phyloP scores from a whole-genome alignment of 768 basidiomycete genomes.

The Trametes coccinea region DNA sequence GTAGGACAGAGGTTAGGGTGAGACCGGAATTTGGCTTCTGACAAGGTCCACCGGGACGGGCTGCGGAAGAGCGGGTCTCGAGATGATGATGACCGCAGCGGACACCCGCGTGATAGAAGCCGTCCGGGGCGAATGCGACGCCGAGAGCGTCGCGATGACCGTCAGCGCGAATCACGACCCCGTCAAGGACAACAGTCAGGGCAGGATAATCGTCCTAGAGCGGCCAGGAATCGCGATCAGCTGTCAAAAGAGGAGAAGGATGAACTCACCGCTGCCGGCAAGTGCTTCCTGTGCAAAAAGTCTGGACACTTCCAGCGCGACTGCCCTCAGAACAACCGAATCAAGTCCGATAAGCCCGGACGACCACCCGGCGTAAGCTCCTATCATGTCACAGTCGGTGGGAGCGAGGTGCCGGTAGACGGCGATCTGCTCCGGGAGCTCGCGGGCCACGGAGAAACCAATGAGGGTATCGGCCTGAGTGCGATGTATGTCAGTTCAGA shows the following conservation, averaged over 20 bases:
- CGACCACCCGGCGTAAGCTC: slow-evolving; percentile 3
- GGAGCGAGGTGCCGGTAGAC: not conserved
- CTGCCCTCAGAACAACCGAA: not conserved
- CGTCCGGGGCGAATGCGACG: too few species aligned
- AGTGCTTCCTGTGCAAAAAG: slow-evolving; percentile 5
- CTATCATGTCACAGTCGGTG: not conserved
- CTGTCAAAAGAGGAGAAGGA: not conserved
- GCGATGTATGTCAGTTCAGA: not conserved
- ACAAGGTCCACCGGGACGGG: too few species aligned
- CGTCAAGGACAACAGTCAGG: too few species aligned
- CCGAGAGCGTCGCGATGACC: too few species aligned
- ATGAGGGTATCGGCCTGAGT: not conserved
- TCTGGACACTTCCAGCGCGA: slow-evolving; percentile 9
- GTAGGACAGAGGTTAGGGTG: not conserved
- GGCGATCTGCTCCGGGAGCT: not conserved
- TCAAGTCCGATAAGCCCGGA: not conserved
- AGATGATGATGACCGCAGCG: too few species aligned
- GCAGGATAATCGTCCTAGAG: too few species aligned
- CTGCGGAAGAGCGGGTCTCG: too few species aligned
- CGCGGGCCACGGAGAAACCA: not conserved
- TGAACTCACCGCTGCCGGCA: not conserved
- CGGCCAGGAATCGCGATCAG: too few species aligned
- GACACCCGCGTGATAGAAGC: too few species aligned
- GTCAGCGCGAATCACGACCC: too few species aligned
- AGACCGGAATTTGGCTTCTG: too few species aligned